Evolutionary conservation across 805 yeast genomes (phyloP), one percentile per base, ranked within the genome.

Genomic region (Jamesozyma lodderae): DNA sequence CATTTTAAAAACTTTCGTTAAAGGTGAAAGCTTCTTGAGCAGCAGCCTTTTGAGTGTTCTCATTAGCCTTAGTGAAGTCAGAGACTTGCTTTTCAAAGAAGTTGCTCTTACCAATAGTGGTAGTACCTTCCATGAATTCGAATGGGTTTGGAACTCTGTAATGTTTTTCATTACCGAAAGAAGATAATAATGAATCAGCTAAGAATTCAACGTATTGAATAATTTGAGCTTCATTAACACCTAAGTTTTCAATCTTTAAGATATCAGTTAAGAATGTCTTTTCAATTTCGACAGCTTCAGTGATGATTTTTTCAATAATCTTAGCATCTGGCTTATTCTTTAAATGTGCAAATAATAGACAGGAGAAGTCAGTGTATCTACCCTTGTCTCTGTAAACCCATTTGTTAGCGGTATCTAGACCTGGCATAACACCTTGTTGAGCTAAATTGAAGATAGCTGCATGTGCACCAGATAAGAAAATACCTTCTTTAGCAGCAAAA

Each of bases 61-160:
- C 70, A 69, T 96, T 96, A 42, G 96, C 96, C 72, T 88, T 90
- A 69, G 88, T 96, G 71, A 88, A 88, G 67, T 90, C 97, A 42
- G 95, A 81, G 41, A 90, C 97, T 68, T 96, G 82, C 77, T 90
- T 90, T 73, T 90, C 97, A 60, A 90, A 90, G 77, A 90, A 90
- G 73, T 88, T 90, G 53, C 96, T 87, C 76, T 90, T 90, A 67
- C 97, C 97, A 42, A 96, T 92, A 52, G 90, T 76, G 11, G 96
- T 86, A 55, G 86, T 85, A 71, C 86, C 86, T 71, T 90, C 98
- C 97, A 90, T 90, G 61, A 88, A 90, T 64, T 88, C 96, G 63
- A 88, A 90, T 64, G 98, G 98, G 64, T 90, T 90, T 45, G 81
- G 66, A 41, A 71, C 88, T 57, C 86, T 86, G 76, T 78, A 90